These are phyloP conservation scores for Aspergillus terreus DNA, from an alignment of 2,329 filamentous ascomycete genomes.

Conservation along the genomic window DNA sequence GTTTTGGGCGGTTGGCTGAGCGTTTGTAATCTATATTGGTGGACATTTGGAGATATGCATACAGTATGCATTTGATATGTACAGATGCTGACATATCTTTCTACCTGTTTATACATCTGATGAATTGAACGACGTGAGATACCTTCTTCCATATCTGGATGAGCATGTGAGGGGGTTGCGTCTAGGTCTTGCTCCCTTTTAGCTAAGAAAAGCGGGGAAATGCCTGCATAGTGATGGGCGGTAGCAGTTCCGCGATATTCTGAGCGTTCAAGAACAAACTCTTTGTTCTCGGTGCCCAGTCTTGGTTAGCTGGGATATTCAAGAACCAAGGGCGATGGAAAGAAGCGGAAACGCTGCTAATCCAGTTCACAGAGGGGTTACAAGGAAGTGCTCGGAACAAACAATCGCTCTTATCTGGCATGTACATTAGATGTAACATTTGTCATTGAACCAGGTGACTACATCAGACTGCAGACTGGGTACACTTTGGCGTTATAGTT, in stretches of 20 bases:
- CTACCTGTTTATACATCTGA: background rate
- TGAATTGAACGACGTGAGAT: background rate
- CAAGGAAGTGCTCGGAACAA: background rate
- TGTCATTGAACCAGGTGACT: no score
- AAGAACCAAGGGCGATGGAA: no score
- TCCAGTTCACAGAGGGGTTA: background rate
- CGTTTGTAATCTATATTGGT: no score
- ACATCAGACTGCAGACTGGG: no score
- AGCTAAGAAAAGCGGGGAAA: background rate
- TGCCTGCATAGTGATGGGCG: slow-evolving; percentile 15
- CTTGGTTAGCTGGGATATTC: no score
- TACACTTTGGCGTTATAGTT: no score
- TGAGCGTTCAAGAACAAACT: background rate
- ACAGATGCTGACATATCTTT: background rate
- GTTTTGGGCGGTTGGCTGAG: background rate
- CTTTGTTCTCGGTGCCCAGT: no score
- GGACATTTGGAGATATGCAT: no score
- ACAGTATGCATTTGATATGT: background rate
- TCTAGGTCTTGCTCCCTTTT: no score
- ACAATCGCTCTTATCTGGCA: background rate
- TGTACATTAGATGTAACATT: no score
- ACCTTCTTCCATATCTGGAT: background rate
- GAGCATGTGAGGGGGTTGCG: no score
- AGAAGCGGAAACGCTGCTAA: background rate
- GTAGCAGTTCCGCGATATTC: background rate